Base-by-base conservation (phyloP, 2,329 filamentous ascomycete genomes). In the Colletotrichum coccodes region DNA sequence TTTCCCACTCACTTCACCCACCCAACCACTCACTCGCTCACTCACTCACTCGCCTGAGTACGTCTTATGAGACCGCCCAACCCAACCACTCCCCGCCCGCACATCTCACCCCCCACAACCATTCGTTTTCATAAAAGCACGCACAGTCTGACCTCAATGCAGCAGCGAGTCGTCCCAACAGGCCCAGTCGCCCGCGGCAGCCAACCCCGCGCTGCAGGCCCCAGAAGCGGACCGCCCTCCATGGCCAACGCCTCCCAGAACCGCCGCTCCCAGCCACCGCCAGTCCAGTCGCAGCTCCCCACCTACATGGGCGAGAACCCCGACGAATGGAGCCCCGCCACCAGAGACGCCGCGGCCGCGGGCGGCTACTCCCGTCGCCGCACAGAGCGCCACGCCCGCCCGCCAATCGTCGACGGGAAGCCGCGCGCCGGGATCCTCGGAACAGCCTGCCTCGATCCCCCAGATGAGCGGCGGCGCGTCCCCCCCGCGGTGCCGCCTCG, bases 311-410 rank as follows among this genome's bases (percentile, higher is more conserved):
- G 56, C 40, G 56, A 50, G 14, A 40, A 52, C 57, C 49, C 49
- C 12, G 64, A 70, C 34, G 68, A 68, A 30, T 70, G 68, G 64
- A 59, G 58, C 54, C 64, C 58, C 2, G 62, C 52, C 36, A 11
- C 59, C 11, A 56, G 59, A 40, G 44, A 60, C 4, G 62, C 47
- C 2, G 26, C 16, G 7, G 36, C 6, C 21, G 57, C 18, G 18
- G 30, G 40, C n/a, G 66, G 61, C 61, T 68, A 68, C 30, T 68
- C 66, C 38, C 66, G 66, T 54, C 65, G 69, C 6, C 65, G 69
- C 34, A 61, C 60, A 23, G 69, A 68, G 28, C 69, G 69, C 49
- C 65, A 71, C 38, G 42, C 69, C 50, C 69, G 69, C 21, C n/a
- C 69, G 69, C 32, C 65, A 65, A n/a, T 71, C 69, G 3, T 68